Evolutionary conservation across 2,329 filamentous ascomycete species (phyloP).

Genomic region (Thelonectria rubi): DNA sequence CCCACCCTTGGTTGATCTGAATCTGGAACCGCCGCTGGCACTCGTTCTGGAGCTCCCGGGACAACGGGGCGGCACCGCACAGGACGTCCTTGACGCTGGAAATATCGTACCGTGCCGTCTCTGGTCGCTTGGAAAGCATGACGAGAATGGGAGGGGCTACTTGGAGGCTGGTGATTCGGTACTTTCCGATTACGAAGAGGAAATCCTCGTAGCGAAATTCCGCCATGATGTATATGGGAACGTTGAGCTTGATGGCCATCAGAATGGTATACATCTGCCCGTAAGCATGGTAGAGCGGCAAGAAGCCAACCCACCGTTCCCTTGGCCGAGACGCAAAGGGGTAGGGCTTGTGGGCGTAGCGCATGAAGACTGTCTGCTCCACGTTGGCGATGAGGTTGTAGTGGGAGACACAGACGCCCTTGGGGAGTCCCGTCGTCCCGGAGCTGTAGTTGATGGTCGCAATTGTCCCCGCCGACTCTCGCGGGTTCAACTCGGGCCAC

Average conservation of each 20-base stretch:
- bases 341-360: conserved; percentile 50
- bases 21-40: conserved; percentile 54
- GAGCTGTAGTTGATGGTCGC: conserved; percentile 61
- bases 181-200: conserved; percentile 58
- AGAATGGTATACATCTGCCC: conserved; percentile 63
- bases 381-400: conserved; percentile 60
- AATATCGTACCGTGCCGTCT: conserved; percentile 61
- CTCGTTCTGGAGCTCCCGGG: conserved; percentile 53
- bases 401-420: conserved; percentile 61
- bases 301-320: conserved; percentile 65
- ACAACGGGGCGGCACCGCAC: conserved; percentile 64
- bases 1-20: conserved; percentile 63
- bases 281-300: conserved; percentile 73
- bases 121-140: conserved; percentile 66
- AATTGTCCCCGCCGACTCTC: conserved; percentile 47
- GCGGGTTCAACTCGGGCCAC: conserved; percentile 51
- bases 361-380: conserved; percentile 58
- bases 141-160: conserved; percentile 68
- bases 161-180: conserved; percentile 62
- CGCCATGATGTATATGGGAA: conserved; percentile 66
- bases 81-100: conserved; percentile 57
- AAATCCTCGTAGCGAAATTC: conserved; percentile 64
- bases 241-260: conserved; percentile 52
- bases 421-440: conserved; percentile 61
- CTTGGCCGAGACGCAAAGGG: conserved; percentile 48